A percentile compares a stretch with the other conserved stretches of the same genome.
phyloP scores from a whole-genome alignment of 2,329 filamentous ascomycete species.

The Reticulascus tulasneorum region DNA sequence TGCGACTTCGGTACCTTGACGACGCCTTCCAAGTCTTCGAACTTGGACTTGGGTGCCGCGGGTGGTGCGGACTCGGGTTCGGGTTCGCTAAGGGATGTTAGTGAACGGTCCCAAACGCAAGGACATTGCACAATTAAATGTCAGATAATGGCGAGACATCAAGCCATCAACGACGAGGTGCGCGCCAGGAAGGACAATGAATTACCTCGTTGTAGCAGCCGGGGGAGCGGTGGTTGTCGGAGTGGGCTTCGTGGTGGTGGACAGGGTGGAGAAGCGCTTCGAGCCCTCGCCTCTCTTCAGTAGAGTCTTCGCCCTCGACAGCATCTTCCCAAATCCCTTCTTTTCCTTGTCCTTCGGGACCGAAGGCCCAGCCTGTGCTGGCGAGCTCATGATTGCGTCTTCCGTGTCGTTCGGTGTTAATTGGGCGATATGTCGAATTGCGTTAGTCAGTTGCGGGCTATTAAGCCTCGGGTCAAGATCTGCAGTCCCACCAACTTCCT shows the following conservation, averaged over 20 bases:
- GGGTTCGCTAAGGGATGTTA: too few species aligned
- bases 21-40: conserved; percentile 18
- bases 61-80: conserved; percentile 17
- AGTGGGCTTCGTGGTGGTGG: conserved; percentile 7
- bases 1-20: conserved; percentile 44
- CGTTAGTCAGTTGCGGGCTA: conserved; percentile 3
- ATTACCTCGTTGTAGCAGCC: conserved; percentile 1
- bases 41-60: conserved; percentile 12
- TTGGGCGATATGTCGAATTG: neutral
- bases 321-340: conserved; percentile 43
- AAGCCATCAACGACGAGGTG: too few species aligned
- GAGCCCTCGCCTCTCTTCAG: conserved; percentile 38
- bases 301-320: conserved; percentile 47
- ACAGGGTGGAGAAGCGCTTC: conserved; percentile 11
- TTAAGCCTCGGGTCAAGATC: conserved; percentile 1
- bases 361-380: conserved; percentile 32
- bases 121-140: too few species aligned
- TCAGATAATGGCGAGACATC: too few species aligned
- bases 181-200: too few species aligned
- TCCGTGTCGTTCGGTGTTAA: neutral
- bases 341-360: conserved; percentile 33
- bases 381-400: conserved; percentile 36
- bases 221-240: conserved; percentile 3
- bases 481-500: conserved; percentile 5
- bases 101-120: too few species aligned